Evolutionary conservation across 805 yeast species (phyloP).

Genomic region (Tetrapisispora fleetii): DNA sequence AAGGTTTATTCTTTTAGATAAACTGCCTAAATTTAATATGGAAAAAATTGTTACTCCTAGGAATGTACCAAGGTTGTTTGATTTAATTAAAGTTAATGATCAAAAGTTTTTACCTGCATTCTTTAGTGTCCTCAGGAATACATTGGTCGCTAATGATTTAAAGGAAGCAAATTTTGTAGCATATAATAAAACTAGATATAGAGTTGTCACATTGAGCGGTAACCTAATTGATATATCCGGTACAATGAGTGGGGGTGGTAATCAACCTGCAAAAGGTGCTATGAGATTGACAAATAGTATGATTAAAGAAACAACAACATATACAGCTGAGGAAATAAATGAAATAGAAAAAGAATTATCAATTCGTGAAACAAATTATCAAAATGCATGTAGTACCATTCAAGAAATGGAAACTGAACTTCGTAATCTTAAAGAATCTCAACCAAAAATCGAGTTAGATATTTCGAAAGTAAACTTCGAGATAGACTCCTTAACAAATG

Average conservation of each 20-base stretch:
- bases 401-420: constrained; percentile 53
- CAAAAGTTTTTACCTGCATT: constrained; percentile 75
- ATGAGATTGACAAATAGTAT: constrained; percentile 43
- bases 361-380: constrained; percentile 45
- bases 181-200: constrained; percentile 65
- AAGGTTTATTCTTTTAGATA: constrained; percentile 69
- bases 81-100: constrained; percentile 61
- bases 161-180: constrained; percentile 82
- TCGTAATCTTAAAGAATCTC: constrained; percentile 47
- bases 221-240: constrained; percentile 88
- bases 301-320: constrained; percentile 25
- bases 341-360: constrained; percentile 43
- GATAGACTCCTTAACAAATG: constrained; percentile 47
- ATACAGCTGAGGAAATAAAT: constrained; percentile 46
- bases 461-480: constrained; percentile 55
- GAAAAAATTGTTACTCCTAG: constrained; percentile 58
- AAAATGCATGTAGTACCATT: constrained; percentile 39
- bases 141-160: constrained; percentile 73
- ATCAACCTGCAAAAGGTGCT: constrained; percentile 55
- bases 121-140: constrained; percentile 75
- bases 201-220: constrained; percentile 91
- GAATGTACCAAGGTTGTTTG: constrained; percentile 73
- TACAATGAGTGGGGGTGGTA: constrained; percentile 96
- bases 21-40: constrained; percentile 55
- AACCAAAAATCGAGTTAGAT: constrained; percentile 58